Conservation (phyloP, 495 filamentous ascomycete genomes). For the Clohesyomyces aquaticus region DNA sequence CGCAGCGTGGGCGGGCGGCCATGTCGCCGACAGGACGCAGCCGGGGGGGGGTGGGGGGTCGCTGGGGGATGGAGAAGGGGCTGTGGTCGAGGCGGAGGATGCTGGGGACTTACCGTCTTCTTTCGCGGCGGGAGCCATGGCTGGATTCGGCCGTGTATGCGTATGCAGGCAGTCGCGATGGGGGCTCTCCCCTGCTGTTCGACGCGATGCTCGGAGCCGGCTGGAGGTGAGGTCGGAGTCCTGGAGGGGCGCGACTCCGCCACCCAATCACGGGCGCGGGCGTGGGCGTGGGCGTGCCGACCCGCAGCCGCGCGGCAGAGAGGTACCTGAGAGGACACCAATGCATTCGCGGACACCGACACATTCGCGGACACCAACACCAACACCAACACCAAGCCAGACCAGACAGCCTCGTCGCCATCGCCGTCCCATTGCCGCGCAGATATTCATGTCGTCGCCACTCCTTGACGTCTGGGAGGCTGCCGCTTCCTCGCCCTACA, state of each 20-base stretch:
- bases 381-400: background rate
- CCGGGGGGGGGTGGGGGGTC: no score
- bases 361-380: background rate
- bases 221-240: slow-evolving; percentile 4
- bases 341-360: background rate
- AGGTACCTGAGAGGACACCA: background rate
- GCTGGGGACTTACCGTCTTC: slow-evolving; percentile 35
- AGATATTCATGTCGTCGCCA: slow-evolving; percentile 56
- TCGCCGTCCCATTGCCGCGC: slow-evolving; percentile 10
- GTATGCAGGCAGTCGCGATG: background rate
- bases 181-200: background rate
- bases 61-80: no score
- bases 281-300: background rate
- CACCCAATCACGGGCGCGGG: background rate
- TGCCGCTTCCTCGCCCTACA: slow-evolving; percentile 79
- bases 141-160: no score
- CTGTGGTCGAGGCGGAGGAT: no score
- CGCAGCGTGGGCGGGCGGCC: background rate
- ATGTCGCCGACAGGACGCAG: no score
- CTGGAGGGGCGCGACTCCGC: background rate
- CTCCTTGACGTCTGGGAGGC: slow-evolving; percentile 87
- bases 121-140: slow-evolving; percentile 26
- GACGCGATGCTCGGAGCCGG: background rate
- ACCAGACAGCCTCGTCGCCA: slow-evolving; percentile 2
- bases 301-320: background rate